A percentile compares a stretch with the other conserved stretches of the same genome.
phyloP scores from a whole-genome alignment of 2,329 filamentous ascomycete genomes.

The Didymella lethalis region DNA sequence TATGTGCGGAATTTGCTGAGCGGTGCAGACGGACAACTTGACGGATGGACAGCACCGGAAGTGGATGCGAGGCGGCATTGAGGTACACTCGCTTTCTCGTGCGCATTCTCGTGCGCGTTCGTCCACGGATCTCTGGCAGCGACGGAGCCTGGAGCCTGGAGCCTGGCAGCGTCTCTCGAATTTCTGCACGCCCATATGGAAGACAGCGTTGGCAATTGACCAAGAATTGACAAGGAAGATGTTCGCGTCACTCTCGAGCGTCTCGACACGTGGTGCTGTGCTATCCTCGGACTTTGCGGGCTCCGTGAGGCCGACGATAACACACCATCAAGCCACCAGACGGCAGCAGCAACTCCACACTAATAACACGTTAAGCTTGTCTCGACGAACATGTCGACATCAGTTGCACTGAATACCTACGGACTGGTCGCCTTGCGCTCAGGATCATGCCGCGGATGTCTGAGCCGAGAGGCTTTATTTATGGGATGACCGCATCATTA shows the following conservation, averaged over 20 bases:
- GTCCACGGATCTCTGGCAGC: neutral
- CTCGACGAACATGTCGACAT: constrained; percentile 10
- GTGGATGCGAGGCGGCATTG: neutral
- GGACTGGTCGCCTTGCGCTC: neutral
- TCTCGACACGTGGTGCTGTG: neutral
- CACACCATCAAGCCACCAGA: neutral
- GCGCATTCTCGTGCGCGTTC: neutral
- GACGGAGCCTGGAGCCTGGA: neutral
- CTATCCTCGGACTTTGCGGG: constrained; percentile 12
- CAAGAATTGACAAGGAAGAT: neutral
- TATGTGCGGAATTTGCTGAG: neutral
- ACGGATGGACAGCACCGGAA: neutral
- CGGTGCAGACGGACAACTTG: neutral
- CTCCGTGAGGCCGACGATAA: constrained; percentile 6
- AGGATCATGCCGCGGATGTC: neutral
- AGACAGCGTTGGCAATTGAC: neutral
- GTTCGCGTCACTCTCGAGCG: constrained; percentile 15
- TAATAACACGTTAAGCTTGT: constrained; percentile 4
- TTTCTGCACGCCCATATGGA: neutral
- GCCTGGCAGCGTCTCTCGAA: neutral
- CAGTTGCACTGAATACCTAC: neutral
- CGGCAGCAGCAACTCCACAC: constrained; percentile 2
- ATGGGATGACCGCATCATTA: constrained; percentile 21
- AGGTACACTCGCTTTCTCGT: neutral
- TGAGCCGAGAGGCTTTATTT: neutral